Base-by-base conservation (phyloP, 768 basidiomycete genomes). In the Tricholoma flavovirens region DNA sequence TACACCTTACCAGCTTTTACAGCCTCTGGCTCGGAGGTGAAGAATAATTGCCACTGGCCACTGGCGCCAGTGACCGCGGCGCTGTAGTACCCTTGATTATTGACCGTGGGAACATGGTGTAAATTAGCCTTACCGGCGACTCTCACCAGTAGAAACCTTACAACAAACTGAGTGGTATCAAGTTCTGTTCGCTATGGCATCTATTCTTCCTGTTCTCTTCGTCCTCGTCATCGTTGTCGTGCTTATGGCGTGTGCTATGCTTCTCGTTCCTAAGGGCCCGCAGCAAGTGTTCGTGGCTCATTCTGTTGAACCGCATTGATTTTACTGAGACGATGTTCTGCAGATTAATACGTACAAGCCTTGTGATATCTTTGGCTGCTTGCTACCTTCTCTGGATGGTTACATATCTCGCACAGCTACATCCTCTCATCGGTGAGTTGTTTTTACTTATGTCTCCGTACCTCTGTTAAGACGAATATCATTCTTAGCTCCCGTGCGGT, bases 321-420 rank as follows among this genome's bases (percentile, higher is more conserved):
- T 30, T 8, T 26, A 30, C 26, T 49, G 15, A 48, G 8, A 29
- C 5, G n/a, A 49, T 1, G 29, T n/a, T 49, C 46, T n/a, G 40
- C 70, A 98, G 95, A 56, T 81, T 94, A 51, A 81, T 94, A 60
- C 88, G 95, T 62, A 88, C 93, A 1, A 81, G 80, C 59, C 67
- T 93, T 49, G 77, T 92, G 74, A 81, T 98, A 59, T 81, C 90
- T 2, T 71, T 98, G 15, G 75, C 83, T 3, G 87, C 82, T 54
- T 95, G 91, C 72, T 98, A 94, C 75, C 82, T 98, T 64, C 87
- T 98, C 85, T 98, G 95, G 95, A 88, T 88, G 75, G 83, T 96
- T 66, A 94, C 95, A n/a, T 98, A 96, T 72, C 79, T 97, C 68
- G 93, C 94, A 1, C 95, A 98, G 67, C 71, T 97, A 51, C 86